Conservation (phyloP, 345 rosid genomes). For the Brassica cretica region DNA sequence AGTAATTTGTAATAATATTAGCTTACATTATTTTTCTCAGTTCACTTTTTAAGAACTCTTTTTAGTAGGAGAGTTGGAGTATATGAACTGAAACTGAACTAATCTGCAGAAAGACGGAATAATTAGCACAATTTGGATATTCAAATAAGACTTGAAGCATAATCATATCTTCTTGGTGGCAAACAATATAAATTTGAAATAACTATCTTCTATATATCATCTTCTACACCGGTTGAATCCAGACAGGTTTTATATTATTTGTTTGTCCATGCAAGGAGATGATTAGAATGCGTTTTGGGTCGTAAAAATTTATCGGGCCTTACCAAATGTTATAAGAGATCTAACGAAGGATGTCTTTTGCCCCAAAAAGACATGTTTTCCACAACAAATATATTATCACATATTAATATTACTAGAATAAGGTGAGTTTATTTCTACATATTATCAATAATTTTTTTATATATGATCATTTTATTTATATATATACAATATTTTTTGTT, state of each 20-base stretch:
- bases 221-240: neutral
- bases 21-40: neutral
- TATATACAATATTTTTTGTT: too few species aligned
- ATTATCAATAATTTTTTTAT: too few species aligned
- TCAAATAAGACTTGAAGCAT: neutral
- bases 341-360: neutral
- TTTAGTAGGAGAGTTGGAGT: too few species aligned
- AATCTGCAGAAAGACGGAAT: too few species aligned
- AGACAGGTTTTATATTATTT: neutral
- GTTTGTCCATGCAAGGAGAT: neutral
- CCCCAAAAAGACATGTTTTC: neutral
- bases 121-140: too few species aligned
- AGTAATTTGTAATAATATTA: neutral
- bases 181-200: neutral
- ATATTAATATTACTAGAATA: neutral
- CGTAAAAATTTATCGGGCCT: neutral
- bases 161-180: neutral
- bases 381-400: neutral
- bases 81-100: too few species aligned
- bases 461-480: too few species aligned
- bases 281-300: neutral
- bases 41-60: neutral
- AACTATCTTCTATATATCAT: neutral
- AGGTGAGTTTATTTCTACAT: too few species aligned
- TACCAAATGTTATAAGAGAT: neutral